Conservation (phyloP, 164 flowering plant genomes). For the Macadamia integrifolia region DNA sequence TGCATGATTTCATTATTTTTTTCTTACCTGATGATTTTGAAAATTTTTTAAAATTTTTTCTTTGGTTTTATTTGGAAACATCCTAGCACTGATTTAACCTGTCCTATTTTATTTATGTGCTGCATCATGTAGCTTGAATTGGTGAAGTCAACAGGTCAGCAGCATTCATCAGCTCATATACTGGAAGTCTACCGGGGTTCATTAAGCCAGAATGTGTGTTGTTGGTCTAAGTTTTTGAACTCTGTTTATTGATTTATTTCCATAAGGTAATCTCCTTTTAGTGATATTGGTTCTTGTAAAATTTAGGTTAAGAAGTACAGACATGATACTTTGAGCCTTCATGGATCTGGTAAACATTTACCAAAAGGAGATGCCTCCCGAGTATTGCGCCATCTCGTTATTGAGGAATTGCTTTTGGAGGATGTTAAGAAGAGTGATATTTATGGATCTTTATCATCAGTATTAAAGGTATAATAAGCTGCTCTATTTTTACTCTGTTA, state of each 20-base stretch:
- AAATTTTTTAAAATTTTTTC: background rate
- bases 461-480: constrained; percentile 51
- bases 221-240: background rate
- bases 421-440: constrained; percentile 88
- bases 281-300: constrained; percentile 11
- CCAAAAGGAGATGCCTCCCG: constrained; percentile 87
- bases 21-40: background rate
- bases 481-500: background rate
- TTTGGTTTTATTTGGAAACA: background rate
- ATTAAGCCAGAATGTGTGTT: constrained; percentile 67
- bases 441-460: constrained; percentile 86
- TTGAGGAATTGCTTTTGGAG: constrained; percentile 72
- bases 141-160: constrained; percentile 66
- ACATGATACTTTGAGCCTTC: constrained; percentile 59
- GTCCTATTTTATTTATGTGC: constrained; percentile 5
- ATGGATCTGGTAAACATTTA: constrained; percentile 87
- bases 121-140: constrained; percentile 56
- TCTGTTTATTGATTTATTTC: background rate
- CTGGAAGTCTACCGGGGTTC: constrained; percentile 95
- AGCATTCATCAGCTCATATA: constrained; percentile 75
- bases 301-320: constrained; percentile 75
- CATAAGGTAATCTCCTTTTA: background rate
- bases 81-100: background rate
- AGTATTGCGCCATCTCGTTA: constrained; percentile 73
- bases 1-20: constrained; percentile 2